These are phyloP conservation scores for Thinopyrum elongatum DNA, from an alignment of 176 grass and related monocot genomes.

Conservation along the genomic window DNA sequence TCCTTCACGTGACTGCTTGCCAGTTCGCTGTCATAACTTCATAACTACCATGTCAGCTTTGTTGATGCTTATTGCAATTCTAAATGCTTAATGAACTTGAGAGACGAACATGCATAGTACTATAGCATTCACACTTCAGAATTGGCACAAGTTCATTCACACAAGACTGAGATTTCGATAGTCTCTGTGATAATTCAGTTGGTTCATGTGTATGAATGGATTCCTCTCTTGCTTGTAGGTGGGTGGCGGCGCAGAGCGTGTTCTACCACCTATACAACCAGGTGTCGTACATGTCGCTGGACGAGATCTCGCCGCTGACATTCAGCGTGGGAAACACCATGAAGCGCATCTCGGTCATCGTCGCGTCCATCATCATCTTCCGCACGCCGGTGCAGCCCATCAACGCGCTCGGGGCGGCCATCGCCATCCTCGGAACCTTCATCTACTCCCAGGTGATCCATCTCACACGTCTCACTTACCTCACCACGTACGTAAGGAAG, in stretches of 20 bases:
- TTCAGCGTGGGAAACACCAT: constrained; percentile 97
- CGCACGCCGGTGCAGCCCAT: constrained; percentile 80
- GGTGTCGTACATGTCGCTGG: constrained; percentile 96
- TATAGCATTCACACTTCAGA: not conserved
- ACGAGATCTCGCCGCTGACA: constrained; percentile 91
- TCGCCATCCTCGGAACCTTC: constrained; percentile 90
- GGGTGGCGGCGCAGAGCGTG: constrained; percentile 90
- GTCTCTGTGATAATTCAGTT: constrained; percentile 17
- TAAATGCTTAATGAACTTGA: not conserved
- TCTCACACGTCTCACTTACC: not conserved
- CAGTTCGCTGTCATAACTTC: not conserved
- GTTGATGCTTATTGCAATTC: not conserved
- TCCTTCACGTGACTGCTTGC: constrained; percentile 20
- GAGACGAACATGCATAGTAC: not conserved
- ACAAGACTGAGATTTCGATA: not conserved
- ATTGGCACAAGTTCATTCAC: not conserved
- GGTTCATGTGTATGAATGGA: constrained; percentile 19
- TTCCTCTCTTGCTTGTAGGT: constrained; percentile 44
- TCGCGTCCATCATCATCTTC: constrained; percentile 95
- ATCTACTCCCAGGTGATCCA: constrained; percentile 87
- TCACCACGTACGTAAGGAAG: too few species aligned
- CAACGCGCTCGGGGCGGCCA: constrained; percentile 87
- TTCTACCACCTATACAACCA: constrained; percentile 99
- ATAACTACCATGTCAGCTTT: not conserved
- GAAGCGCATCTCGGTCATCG: constrained; percentile 95